phyloP scores from a whole-genome alignment of 352 stramenopile species.

The Plasmopara muralis region DNA sequence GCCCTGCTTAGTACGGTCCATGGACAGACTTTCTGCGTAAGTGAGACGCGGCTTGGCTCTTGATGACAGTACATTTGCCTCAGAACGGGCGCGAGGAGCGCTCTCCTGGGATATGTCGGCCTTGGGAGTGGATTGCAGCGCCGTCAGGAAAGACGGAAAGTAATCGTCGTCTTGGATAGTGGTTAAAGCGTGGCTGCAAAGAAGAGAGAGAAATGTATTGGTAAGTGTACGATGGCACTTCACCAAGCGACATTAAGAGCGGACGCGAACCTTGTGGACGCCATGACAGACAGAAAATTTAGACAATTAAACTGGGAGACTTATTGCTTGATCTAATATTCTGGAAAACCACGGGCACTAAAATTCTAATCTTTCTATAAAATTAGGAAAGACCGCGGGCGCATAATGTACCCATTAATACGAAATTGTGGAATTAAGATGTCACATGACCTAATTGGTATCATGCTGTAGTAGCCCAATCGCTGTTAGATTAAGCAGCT shows the following conservation, averaged over 20 bases:
- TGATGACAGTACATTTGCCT: conserved; percentile 22
- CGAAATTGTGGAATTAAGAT: no score
- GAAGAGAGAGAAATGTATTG: background rate
- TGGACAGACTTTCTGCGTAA: conserved; percentile 64
- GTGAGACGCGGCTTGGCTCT: conserved; percentile 40
- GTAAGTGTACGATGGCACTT: background rate
- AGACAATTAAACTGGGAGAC: no score
- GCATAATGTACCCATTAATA: no score
- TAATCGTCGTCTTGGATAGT: conserved; percentile 58
- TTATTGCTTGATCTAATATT: no score
- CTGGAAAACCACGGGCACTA: no score
- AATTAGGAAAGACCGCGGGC: no score
- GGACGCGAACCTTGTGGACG: conserved; percentile 14
- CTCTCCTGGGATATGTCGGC: conserved; percentile 52
- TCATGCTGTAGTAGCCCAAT: no score
- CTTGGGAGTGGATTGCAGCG: conserved; percentile 41
- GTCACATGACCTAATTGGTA: no score
- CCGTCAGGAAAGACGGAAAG: conserved; percentile 67
- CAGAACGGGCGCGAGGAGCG: conserved; percentile 21
- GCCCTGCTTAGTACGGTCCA: conserved; percentile 41
- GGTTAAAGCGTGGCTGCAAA: conserved; percentile 16
- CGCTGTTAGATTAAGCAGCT: no score
- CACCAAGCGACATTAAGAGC: background rate
- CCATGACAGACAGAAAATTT: conserved; percentile 10
- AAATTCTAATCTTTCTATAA: no score